Evolutionary conservation across 179 eudicot species (phyloP), one percentile per base, ranked within the genome.

Genomic region (Vitellaria paradoxa): DNA sequence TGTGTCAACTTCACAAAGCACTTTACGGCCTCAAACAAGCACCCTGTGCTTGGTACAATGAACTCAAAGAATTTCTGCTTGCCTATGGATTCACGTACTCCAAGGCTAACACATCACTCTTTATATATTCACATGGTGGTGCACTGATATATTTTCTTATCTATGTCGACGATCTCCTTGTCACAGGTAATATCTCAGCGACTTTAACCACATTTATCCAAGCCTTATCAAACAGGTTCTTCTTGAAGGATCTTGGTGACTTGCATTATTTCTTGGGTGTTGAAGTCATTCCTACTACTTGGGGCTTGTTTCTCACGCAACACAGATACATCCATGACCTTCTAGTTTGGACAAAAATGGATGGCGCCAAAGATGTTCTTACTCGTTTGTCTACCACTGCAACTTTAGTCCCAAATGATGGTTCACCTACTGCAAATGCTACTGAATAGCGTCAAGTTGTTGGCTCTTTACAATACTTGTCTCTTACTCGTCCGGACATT

Each of bases 321-420:
- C n/a, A n/a, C n/a, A 24, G 77, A 20, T 77, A 77, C 24, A 59
- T 77, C 7, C 12, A 10, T 14, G 74, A 77, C 4, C 57, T 77
- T 0, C 56, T 77, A n/a, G 56, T 9, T 11, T 20, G 24, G 5
- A 69, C 57, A 0, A n/a, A 57, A 0, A 56, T 77, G 45, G 1
- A 10, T 0, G 5, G 3, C 13, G 47, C 74, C 7, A 77, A 77
- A 2, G 21, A 12, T 0, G 57, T 49, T 49, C 52, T 49, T 49
- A 49, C 52, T 49, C 52, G 8, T 49, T 10, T 49, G 52, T 49
- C 37, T 0, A 42, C 17, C 0, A 68, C 59, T 1, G 75, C 46
- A 11, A 6, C 60, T 4, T 45, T 70, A 14, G n/a, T 5, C 2
- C n/a, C 13, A 11, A 0, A 23, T 70, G 61, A 46, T 9, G 60